A percentile compares a stretch with the other conserved stretches of the same genome.
phyloP scores from a whole-genome alignment of 306 rosid species.

The Castanospermum australe region DNA sequence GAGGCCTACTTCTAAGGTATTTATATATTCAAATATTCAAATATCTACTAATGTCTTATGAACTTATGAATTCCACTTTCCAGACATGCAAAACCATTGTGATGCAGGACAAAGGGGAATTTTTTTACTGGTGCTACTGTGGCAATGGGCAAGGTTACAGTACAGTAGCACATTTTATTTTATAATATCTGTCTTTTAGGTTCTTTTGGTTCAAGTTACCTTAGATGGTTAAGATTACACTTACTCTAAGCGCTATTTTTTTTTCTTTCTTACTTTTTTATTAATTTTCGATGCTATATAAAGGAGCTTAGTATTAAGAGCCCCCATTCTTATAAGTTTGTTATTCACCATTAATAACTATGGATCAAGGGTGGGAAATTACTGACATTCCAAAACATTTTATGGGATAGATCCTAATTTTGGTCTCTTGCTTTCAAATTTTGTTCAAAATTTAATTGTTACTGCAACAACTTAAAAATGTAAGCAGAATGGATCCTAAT shows the following conservation, averaged over 20 bases:
- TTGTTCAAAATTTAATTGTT: background rate
- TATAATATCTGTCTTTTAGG: background rate
- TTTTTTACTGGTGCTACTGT: too few relatives aligned
- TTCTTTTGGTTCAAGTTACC: too few relatives aligned
- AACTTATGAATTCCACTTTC: background rate
- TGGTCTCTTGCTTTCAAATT: background rate
- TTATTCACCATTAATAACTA: too few relatives aligned
- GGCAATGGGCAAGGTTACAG: background rate
- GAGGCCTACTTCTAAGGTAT: background rate
- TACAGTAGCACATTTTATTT: background rate
- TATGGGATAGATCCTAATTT: background rate
- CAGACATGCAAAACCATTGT: background rate
- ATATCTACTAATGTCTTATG: too few relatives aligned
- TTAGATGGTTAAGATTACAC: background rate
- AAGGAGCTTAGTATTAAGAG: background rate
- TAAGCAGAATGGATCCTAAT: background rate
- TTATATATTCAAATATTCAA: conserved; percentile 18
- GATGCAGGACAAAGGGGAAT: background rate
- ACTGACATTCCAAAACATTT: background rate
- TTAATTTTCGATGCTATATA: too few relatives aligned
- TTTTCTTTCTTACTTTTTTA: too few relatives aligned
- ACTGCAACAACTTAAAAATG: background rate
- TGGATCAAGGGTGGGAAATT: background rate
- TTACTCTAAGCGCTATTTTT: background rate
- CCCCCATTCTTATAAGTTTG: too few relatives aligned